Evolutionary conservation across 2,329 filamentous ascomycete species (phyloP).

Genomic region (Colletotrichum tofieldiae): DNA sequence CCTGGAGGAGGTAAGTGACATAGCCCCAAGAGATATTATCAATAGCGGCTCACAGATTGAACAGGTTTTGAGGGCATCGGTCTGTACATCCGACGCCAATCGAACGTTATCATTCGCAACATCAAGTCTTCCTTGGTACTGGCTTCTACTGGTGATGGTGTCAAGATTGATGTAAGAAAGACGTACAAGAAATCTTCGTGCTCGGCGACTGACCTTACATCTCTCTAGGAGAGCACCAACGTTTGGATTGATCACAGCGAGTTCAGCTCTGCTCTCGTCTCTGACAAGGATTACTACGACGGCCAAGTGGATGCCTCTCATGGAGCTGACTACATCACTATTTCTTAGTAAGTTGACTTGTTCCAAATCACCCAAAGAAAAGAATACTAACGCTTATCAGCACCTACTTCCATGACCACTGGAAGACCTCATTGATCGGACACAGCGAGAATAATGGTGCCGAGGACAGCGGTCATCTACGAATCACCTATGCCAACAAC

Average conservation of each 20-base stretch:
- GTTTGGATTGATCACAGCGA: constrained; percentile 66
- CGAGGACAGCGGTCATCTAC: constrained; percentile 72
- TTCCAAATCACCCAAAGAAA: not conserved
- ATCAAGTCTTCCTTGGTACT: constrained; percentile 61
- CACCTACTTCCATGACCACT: constrained; percentile 65
- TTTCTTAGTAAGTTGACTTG: constrained; percentile 49
- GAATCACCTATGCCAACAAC: constrained; percentile 74
- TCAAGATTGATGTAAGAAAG: constrained; percentile 47
- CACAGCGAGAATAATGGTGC: constrained; percentile 72
- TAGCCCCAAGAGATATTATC: fast-evolving
- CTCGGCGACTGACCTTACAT: constrained; percentile 60
- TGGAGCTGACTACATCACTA: constrained; percentile 60
- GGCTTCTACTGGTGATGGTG: constrained; percentile 58
- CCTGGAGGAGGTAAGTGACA: constrained; percentile 41
- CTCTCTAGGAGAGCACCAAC: constrained; percentile 62
- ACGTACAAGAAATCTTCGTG: fast-evolving
- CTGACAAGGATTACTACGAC: constrained; percentile 61
- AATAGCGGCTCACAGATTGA: not conserved
- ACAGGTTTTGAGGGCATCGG: constrained; percentile 51
- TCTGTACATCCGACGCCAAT: constrained; percentile 59
- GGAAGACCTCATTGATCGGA: constrained; percentile 73
- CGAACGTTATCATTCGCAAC: constrained; percentile 72
- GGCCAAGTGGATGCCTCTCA: constrained; percentile 62
- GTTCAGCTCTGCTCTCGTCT: constrained; percentile 54
- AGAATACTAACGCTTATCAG: constrained; percentile 38